A percentile compares a stretch with the other conserved stretches of the same genome.
These are phyloP conservation scores for Ceratocystis harringtonii DNA, from an alignment of 2,329 filamentous ascomycete genomes.

Conservation along the genomic window DNA sequence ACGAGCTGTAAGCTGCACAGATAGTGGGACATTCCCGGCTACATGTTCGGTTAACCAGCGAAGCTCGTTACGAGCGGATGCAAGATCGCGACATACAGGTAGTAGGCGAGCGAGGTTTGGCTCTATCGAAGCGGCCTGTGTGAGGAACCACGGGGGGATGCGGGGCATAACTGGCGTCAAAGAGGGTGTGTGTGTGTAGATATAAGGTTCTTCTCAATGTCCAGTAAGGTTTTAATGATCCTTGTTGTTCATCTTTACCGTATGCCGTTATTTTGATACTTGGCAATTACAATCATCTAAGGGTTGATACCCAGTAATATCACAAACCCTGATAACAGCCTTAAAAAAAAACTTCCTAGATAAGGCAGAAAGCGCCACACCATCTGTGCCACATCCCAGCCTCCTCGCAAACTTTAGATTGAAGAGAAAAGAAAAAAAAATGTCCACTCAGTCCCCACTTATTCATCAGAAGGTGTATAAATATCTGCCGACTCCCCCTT, in stretches of 20 bases:
- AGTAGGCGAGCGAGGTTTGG: constrained; percentile 46
- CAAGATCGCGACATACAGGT: constrained; percentile 45
- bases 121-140: constrained; percentile 38
- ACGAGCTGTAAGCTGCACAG: constrained; percentile 5
- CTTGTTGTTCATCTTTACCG: no score
- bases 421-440: neutral
- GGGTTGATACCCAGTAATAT: neutral
- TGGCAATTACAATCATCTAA: neutral
- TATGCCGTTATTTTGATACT: neutral
- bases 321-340: neutral
- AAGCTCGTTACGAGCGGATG: constrained; percentile 52
- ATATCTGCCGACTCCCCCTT: neutral
- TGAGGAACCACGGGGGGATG: constrained; percentile 42
- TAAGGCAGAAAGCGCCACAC: neutral
- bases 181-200: neutral
- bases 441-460: neutral
- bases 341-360: neutral
- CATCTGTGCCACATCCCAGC: neutral
- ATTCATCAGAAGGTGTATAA: constrained; percentile 8
- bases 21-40: constrained; percentile 21
- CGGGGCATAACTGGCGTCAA: constrained; percentile 39
- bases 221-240: no score
- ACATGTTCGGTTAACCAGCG: constrained; percentile 56
- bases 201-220: no score
- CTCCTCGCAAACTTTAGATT: neutral